Evolutionary conservation across 768 basidiomycete genomes (phyloP).

Genomic region (Exidia glandulosa): DNA sequence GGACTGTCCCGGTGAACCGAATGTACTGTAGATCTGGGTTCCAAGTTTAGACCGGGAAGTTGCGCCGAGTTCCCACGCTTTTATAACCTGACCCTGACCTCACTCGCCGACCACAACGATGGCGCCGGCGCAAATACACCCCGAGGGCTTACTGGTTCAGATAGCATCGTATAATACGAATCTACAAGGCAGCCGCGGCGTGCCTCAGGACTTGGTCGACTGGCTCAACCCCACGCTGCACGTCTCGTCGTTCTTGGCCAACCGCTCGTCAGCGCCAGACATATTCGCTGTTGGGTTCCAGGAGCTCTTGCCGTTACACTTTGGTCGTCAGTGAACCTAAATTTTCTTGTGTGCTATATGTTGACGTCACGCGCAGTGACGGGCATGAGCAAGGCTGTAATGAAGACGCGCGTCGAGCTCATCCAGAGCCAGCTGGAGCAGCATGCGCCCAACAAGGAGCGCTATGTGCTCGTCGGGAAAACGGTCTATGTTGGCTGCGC

Average conservation of each 20-base stretch:
- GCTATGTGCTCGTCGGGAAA: constrained; percentile 68
- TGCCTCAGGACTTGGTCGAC: constrained; percentile 80
- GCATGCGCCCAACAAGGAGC: constrained; percentile 59
- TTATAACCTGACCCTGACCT: no score
- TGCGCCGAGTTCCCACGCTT: no score
- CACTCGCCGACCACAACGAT: neutral
- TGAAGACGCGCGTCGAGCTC: constrained; percentile 56
- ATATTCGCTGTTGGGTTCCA: constrained; percentile 89
- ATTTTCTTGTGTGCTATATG: neutral
- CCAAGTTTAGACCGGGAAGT: no score
- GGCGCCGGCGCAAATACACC: neutral
- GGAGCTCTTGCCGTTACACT: constrained; percentile 82
- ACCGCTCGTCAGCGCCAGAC: constrained; percentile 56
- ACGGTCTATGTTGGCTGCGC: constrained; percentile 82
- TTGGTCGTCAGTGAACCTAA: constrained; percentile 52
- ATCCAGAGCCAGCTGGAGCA: constrained; percentile 66
- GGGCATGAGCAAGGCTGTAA: constrained; percentile 60
- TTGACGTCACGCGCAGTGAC: constrained; percentile 39
- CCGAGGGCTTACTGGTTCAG: constrained; percentile 40
- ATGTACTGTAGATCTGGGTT: no score
- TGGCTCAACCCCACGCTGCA: constrained; percentile 82
- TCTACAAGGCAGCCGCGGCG: constrained; percentile 59
- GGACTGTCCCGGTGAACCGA: no score
- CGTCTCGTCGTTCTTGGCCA: constrained; percentile 58
- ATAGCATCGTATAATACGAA: constrained; percentile 90